These are phyloP conservation scores for Porogramme epimiltina DNA, from an alignment of 1,284 basidiomycete genomes.

Conservation along the genomic window DNA sequence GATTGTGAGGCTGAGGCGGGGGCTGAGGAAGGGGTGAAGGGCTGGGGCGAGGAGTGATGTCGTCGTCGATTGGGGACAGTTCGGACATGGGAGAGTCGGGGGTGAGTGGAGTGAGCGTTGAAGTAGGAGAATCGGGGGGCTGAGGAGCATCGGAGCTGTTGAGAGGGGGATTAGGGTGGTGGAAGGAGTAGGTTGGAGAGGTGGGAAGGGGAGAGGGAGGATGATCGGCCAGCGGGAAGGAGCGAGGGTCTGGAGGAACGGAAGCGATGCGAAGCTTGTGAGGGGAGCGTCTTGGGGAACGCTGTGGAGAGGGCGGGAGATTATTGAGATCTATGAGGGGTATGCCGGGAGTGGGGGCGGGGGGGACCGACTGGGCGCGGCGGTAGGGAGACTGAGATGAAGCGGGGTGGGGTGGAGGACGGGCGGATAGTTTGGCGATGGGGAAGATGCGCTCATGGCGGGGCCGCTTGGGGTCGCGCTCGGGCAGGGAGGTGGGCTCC, in stretches of 20 bases:
- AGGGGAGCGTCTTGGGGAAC: constrained; percentile 18
- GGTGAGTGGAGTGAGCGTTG: constrained; percentile 5
- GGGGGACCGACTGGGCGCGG: constrained; percentile 16
- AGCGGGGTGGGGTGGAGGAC: neutral
- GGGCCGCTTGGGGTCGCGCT: constrained; percentile 19
- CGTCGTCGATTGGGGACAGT: constrained; percentile 34
- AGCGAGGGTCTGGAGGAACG: constrained; percentile 12
- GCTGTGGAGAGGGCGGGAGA: constrained; percentile 17
- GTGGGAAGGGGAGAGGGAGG: neutral
- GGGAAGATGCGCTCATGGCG: constrained; percentile 10
- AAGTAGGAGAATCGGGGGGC: neutral
- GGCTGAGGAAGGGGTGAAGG: constrained; percentile 1
- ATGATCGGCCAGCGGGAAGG: neutral
- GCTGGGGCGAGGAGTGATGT: neutral
- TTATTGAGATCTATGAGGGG: constrained; percentile 21
- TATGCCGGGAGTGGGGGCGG: constrained; percentile 2
- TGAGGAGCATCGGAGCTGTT: neutral
- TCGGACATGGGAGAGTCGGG: constrained; percentile 32
- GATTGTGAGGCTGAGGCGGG: neutral
- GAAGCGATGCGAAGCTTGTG: constrained; percentile 21
- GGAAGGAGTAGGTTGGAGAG: no score
- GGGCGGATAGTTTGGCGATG: neutral
- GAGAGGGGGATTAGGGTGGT: neutral
- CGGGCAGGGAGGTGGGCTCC: constrained; percentile 13
- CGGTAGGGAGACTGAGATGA: constrained; percentile 6